Evolutionary conservation across 2,329 filamentous ascomycete genomes (phyloP), one percentile per base, ranked within the genome.

Genomic region (Colletotrichum melonis): DNA sequence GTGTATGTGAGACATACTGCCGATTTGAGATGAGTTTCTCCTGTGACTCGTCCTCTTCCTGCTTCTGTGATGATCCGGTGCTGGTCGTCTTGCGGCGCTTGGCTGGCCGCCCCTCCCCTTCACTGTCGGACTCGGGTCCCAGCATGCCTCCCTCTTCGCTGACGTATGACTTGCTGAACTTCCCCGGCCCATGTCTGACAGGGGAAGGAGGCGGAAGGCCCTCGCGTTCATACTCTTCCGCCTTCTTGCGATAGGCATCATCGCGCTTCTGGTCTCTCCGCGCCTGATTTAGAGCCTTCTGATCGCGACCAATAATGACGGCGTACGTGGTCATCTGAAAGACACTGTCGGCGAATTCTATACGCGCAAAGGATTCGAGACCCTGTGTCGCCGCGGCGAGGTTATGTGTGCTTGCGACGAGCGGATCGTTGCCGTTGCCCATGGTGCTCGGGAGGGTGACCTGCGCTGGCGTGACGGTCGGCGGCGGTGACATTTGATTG

Each of bases 251-350:
- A 74, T 87, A 85, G 64, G 85, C 83, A 52, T 86, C 84, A 42
- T 83, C 82, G 42, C 86, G 84, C 73, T 83, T 86, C 78, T 88
- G 86, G 72, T 90, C 86, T 68, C 84, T 84, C 57, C 86, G 85
- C 26, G 89, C 90, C 76, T 89, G 86, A 67, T 87, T 83, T 75
- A 90, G 82, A 11, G 91, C 91, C 65, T 86, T 83, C 77, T 91
- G 87, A 81, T 95, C 93, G 74, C 93, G 91, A 67, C 93, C 93
- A 32, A 95, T 90, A 69, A 93, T 89, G 76, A 95, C 88, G 65
- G 90, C 88, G 77, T 92, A 92, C 1, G 92, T 94, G 64, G 91
- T 94, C 91, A 95, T 93, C 82, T 94, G 93, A 80, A 94, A 95
- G 69, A 91, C 89, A 79, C 93, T 92, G 84, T 95, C 93, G 76